Conservation (phyloP, 1,284 basidiomycete species). For the Irpex rosettiformis region DNA sequence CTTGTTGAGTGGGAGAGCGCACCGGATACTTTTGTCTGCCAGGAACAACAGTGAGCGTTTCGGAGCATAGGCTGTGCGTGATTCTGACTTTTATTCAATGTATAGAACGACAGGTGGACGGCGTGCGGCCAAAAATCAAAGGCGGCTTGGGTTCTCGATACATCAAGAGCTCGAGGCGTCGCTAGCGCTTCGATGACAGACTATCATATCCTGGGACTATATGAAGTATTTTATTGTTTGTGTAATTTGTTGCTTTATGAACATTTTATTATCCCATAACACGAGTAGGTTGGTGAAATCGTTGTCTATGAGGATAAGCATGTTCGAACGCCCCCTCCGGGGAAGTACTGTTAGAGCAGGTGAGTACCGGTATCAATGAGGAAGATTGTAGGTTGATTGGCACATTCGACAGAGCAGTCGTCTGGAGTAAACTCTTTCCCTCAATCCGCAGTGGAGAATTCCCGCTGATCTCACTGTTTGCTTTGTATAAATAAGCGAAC, state of each 20-base stretch:
- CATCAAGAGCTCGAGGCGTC: constrained; percentile 59
- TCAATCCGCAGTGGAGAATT: no score
- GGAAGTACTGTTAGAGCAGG: no score
- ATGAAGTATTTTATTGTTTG: not conserved
- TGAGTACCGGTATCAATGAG: no score
- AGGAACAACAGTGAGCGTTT: constrained; percentile 75
- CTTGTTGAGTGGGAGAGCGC: constrained; percentile 93
- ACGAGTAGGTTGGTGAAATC: no score
- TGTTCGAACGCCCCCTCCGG: no score
- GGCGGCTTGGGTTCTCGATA: constrained; percentile 83
- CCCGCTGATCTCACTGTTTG: no score
- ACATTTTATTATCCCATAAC: no score
- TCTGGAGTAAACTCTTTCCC: no score
- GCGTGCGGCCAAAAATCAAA: constrained; percentile 86
- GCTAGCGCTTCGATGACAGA: constrained; percentile 5
- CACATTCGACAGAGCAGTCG: no score
- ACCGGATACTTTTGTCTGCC: constrained; percentile 93
- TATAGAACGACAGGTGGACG: constrained; percentile 82
- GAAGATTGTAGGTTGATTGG: no score
- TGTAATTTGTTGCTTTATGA: not conserved
- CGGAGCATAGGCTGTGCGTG: not conserved
- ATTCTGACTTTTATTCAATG: not conserved
- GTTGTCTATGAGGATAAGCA: no score
- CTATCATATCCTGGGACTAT: not conserved
- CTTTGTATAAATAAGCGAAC: no score